A percentile compares a stretch with the other conserved stretches of the same genome.
These are phyloP conservation scores for Dothiorella sarmentorum DNA, from an alignment of 2,329 filamentous ascomycete species.

Conservation along the genomic window DNA sequence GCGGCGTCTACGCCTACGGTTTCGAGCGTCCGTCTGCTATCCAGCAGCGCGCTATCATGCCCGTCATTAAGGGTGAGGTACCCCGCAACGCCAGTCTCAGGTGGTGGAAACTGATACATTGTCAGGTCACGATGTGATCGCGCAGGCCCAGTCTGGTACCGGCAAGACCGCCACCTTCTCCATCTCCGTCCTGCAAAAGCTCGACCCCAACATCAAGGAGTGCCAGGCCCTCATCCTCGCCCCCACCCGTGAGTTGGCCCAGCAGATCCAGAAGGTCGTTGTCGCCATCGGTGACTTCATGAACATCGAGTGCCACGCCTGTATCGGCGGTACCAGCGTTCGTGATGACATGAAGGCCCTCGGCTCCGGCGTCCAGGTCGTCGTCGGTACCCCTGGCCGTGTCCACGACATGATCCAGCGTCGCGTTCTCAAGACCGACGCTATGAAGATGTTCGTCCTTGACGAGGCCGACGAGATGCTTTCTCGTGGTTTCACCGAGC, in stretches of 20 bases:
- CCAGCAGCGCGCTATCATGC: constrained; percentile 99
- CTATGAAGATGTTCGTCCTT: constrained; percentile 99
- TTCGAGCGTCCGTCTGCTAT: constrained; percentile 99
- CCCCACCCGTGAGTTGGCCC: constrained; percentile 95
- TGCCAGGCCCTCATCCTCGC: constrained; percentile 98
- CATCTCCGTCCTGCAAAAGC: constrained; percentile 97
- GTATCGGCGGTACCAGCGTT: constrained; percentile 97
- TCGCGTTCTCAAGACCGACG: constrained; percentile 91
- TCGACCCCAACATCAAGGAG: constrained; percentile 89
- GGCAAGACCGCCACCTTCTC: constrained; percentile 99
- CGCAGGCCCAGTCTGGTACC: constrained; percentile 98
- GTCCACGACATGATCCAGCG: constrained; percentile 99
- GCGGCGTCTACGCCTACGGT: constrained; percentile 99
- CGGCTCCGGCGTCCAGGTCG: constrained; percentile 91
- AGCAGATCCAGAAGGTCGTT: constrained; percentile 99
- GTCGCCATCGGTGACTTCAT: constrained; percentile 99
- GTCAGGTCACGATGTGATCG: constrained; percentile 93
- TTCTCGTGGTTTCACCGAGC: constrained; percentile 98
- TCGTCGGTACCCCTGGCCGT: constrained; percentile 96
- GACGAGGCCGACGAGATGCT: constrained; percentile 99
- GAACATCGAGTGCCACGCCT: constrained; percentile 98
- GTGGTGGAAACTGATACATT: constrained; percentile 10
- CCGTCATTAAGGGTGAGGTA: constrained; percentile 92
- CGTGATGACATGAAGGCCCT: constrained; percentile 99
- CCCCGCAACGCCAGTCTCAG: background rate